These are phyloP conservation scores for Saccharomyces hybrid DNA, from an alignment of 1,139 yeast genomes.

Conservation along the genomic window DNA sequence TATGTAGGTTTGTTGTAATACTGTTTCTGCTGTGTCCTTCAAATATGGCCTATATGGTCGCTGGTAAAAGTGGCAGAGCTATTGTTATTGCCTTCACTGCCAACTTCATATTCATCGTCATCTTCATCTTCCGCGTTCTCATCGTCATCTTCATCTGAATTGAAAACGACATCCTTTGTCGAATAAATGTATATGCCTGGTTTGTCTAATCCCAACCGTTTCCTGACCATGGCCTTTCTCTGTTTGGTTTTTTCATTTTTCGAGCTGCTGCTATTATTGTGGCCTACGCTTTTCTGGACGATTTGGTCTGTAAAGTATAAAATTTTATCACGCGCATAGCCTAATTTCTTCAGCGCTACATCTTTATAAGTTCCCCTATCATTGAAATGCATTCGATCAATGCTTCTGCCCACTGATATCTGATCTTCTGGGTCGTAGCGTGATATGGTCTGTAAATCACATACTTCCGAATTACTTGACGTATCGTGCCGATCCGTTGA, in stretches of 20 bases:
- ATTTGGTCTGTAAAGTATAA: not conserved
- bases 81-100: not conserved
- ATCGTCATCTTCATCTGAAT: conserved; percentile 25
- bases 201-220: conserved; percentile 25
- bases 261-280: not conserved
- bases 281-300: conserved; percentile 6
- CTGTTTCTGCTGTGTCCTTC: not conserved
- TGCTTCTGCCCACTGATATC: not conserved
- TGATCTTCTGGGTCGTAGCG: conserved; percentile 1
- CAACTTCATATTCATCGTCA: not conserved
- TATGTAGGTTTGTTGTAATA: not conserved
- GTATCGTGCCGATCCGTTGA: conserved; percentile 4
- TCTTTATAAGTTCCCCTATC: not conserved
- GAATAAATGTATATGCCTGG: conserved; percentile 47
- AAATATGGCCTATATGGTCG: not conserved
- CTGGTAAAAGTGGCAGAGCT: not conserved
- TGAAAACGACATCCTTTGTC: conserved; percentile 47
- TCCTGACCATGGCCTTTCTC: conserved; percentile 20
- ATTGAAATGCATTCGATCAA: not conserved
- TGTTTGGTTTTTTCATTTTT: conserved; percentile 21
- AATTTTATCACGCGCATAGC: not conserved
- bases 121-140: conserved; percentile 15
- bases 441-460: not conserved
- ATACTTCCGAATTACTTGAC: not conserved
- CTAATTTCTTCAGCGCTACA: not conserved